Base-by-base conservation (phyloP, 352 stramenopile species). In the Phytophthora pisi region DNA sequence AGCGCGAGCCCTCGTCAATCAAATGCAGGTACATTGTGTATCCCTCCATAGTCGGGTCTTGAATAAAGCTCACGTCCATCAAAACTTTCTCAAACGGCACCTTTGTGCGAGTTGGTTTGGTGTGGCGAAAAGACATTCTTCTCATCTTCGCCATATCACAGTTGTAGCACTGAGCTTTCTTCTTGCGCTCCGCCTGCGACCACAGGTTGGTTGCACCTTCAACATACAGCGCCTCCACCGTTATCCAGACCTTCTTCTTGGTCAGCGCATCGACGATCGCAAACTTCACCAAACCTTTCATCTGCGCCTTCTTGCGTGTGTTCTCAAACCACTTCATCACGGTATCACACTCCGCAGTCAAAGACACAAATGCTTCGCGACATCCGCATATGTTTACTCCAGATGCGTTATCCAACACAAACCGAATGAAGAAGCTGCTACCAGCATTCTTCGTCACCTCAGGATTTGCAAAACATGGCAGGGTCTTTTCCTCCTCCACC, bases 111-210 rank as follows among this genome's bases (percentile, higher is more conserved):
- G 7, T 40, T 15, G 34, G 34, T 2, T 9, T 2, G 8, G 34
- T 57, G 11, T 57, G 61, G 4, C n/a, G 5, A 20, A 51, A 64
- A 10, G 26, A 59, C 53, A 68, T 64, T 15, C 53, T 45, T 23
- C 58, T 64, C 60, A 68, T 68, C 20, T 68, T 62, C 5, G 42
- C 52, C 45, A 53, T 30, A 13, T 68, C 52, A 46, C 61, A 62
- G 13, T 68, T 51, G 5, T 47, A 57, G 40, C 52, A 68, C 3
- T 5, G 7, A 11, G 3, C 38, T 9, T 58, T 52, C 9, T 4
- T 20, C 15, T 51, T 61, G 1, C 16, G 20, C 15, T 67, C 40
- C 1, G 28, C 2, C 3, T 18, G 1, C 8, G 40, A 55, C 5
- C 54, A 26, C 7, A 43, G 15, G 15, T 43, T n/a, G 4, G 36